These are phyloP conservation scores for Bipolaris victoriae DNA, from an alignment of 2,329 filamentous ascomycete species.

Conservation along the genomic window DNA sequence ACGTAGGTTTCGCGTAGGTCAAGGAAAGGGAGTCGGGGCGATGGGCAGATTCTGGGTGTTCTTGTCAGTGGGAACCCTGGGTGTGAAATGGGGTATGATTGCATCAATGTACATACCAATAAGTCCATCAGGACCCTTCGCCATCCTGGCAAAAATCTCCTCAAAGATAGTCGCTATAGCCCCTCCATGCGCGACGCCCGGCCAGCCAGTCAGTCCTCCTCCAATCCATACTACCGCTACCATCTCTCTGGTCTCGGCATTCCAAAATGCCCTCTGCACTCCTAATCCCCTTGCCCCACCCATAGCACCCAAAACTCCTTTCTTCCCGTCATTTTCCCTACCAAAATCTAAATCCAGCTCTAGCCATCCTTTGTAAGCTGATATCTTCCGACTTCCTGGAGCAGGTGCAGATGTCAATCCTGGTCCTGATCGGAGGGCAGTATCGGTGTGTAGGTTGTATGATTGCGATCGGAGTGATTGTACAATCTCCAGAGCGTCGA, in stretches of 20 bases:
- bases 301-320: conserved; percentile 39
- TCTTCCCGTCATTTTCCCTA: conserved; percentile 22
- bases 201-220: conserved; percentile 70
- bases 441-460: conserved; percentile 33
- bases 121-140: conserved; percentile 55
- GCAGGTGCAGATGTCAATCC: conserved; percentile 6
- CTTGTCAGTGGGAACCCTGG: background rate
- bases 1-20: conserved; percentile 67
- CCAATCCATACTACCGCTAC: conserved; percentile 73
- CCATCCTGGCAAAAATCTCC: conserved; percentile 72
- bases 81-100: background rate
- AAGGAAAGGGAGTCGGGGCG: conserved; percentile 54
- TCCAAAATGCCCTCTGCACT: conserved; percentile 68
- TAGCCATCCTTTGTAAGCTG: conserved; percentile 35
- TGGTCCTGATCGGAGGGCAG: conserved; percentile 25
- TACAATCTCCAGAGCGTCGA: conserved; percentile 43
- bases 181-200: conserved; percentile 73
- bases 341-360: conserved; percentile 39
- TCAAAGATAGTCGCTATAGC: conserved; percentile 71
- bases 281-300: conserved; percentile 52
- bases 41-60: conserved; percentile 31
- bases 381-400: conserved; percentile 14
- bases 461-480: conserved; percentile 39
- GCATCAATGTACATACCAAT: conserved; percentile 31
- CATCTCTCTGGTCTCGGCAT: conserved; percentile 62